Evolutionary conservation across 2,329 filamentous ascomycete species (phyloP), one percentile per base, ranked within the genome.

Genomic region (Pseudogymnoascus sp.): DNA sequence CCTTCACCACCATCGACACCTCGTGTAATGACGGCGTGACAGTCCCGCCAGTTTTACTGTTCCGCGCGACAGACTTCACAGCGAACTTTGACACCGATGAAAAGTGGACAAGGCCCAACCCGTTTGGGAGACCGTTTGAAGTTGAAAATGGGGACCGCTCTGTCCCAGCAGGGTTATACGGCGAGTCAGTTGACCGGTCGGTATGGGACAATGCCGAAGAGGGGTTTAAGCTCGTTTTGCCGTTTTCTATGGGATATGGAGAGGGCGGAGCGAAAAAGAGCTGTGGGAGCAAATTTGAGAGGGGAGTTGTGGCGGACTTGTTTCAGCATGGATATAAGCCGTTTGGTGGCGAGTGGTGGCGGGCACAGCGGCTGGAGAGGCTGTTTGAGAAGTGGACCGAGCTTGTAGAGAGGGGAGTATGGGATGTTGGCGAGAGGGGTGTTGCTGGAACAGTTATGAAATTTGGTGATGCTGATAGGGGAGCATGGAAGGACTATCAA

Each of bases 311-410:
- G 63, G 64, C 37, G 34, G 62, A 60, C 50, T 58, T 62, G 43
- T 63, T 60, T 62, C 60, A 63, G 38, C 58, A 65, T 18, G 57
- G 59, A 2, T 47, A 28, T 28, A 62, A 63, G n/a, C 61, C 58
- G n/a, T 64, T 64, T 35, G 43, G 58, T 47, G 47, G 59, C 25
- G 59, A 41, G 8, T 60, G 43, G 50, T 32, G n/a, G 6, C 50
- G 61, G 11, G 58, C 58, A 6, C 62, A 64, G 18, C 38, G 62
- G 22, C 28, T 62, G 34, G 61, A 57, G 28, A 18, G 32, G n/a
- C 43, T 62, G 28, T 61, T 64, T 9, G 59, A 58, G 28, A 61
- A 62, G 32, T 64, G 61, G 63, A 59, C 50, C n/a, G 32, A 58
- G 4, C 58, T 62, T 37, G 61, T 64, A n/a, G 61, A 62, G 32